These are phyloP conservation scores for Rhizoclosmatium globosum DNA, from an alignment of 192 early-diverging fungal genomes.

Conservation along the genomic window DNA sequence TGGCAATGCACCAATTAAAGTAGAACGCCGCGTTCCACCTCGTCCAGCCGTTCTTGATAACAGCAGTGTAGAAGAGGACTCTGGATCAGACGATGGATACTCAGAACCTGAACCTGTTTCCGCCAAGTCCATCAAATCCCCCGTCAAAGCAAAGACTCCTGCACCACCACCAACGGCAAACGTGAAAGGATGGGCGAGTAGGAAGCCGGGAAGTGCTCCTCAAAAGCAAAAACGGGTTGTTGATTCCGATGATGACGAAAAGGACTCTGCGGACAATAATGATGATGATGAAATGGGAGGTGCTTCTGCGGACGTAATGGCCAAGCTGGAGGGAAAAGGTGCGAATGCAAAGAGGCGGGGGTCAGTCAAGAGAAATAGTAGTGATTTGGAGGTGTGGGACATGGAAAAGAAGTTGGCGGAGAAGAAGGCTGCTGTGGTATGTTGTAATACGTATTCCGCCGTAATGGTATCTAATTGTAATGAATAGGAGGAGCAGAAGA, in stretches of 20 bases:
- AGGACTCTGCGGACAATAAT: neutral
- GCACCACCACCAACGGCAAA: neutral
- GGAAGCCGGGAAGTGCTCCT: neutral
- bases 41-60: neutral
- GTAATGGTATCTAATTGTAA: neutral
- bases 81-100: neutral
- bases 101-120: neutral
- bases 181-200: slow-evolving; percentile 6
- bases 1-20: neutral
- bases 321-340: slow-evolving; percentile 10
- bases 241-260: neutral
- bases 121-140: neutral
- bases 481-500: slow-evolving; percentile 1
- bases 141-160: no score
- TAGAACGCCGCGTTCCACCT: neutral
- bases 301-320: neutral
- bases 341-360: neutral
- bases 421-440: slow-evolving; percentile 13
- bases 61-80: neutral
- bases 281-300: neutral
- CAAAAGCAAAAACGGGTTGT: neutral
- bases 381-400: slow-evolving; percentile 15
- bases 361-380: neutral
- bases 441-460: neutral
- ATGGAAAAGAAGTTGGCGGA: slow-evolving; percentile 12